phyloP scores from a whole-genome alignment of 345 rosid genomes.

The Crucihimalaya himalaica region DNA sequence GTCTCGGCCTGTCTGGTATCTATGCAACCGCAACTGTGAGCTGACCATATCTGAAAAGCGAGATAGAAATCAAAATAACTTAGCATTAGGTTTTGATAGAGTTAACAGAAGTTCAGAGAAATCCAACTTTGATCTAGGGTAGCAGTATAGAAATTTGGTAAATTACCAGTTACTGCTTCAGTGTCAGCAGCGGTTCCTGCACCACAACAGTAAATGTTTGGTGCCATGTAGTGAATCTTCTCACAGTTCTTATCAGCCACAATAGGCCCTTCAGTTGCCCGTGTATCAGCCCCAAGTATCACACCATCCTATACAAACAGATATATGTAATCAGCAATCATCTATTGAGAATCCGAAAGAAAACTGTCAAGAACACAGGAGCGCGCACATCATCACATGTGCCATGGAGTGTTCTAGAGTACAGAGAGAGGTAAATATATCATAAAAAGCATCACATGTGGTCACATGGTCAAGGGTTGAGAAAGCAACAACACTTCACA shows the following conservation, averaged over 20 bases:
- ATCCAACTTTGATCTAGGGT: background rate
- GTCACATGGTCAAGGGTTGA: background rate
- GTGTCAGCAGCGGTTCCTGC: conserved; percentile 99
- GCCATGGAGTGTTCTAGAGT: background rate
- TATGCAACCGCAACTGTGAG: conserved; percentile 78
- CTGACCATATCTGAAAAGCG: conserved; percentile 72
- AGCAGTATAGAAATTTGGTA: background rate
- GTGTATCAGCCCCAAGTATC: conserved; percentile 91
- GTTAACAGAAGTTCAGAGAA: background rate
- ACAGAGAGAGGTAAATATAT: background rate
- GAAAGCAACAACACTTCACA: conserved; percentile 4
- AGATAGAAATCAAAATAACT: conserved; percentile 7
- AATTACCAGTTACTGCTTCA: conserved; percentile 91
- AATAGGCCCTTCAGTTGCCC: conserved; percentile 95
- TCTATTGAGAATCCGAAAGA: background rate
- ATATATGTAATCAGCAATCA: background rate
- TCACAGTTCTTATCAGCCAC: conserved; percentile 98
- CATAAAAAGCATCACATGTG: background rate
- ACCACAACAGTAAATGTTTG: conserved; percentile 95
- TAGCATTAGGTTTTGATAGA: background rate
- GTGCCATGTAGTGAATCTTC: conserved; percentile 98
- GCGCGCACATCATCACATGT: background rate
- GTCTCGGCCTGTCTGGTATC: conserved; percentile 77
- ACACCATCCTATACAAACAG: conserved; percentile 51
- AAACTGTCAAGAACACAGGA: background rate